Conservation (phyloP, 805 yeast genomes). For the Metschnikowia shivogae region DNA sequence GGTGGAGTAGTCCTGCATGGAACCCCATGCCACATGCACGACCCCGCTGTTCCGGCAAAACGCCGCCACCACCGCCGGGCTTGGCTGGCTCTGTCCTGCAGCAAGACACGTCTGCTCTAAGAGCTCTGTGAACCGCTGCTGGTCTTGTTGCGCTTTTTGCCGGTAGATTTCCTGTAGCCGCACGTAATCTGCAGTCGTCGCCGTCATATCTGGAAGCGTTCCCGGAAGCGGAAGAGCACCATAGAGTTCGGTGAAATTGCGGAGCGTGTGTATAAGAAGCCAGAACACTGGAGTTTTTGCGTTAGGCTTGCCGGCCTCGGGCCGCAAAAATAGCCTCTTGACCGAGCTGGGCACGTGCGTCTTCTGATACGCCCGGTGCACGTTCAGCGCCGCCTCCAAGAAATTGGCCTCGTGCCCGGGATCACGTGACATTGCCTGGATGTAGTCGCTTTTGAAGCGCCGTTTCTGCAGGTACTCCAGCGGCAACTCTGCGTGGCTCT, state of each 20-base stretch:
- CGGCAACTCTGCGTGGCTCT: conserved; percentile 28
- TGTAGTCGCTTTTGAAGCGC: conserved; percentile 30
- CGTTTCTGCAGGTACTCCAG: conserved; percentile 38
- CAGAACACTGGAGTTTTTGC: conserved; percentile 48
- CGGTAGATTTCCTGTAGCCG: conserved; percentile 55
- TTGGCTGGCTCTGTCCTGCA: conserved; percentile 27
- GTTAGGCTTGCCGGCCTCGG: conserved; percentile 2
- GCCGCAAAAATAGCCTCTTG: conserved; percentile 17
- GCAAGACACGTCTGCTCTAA: conserved; percentile 24
- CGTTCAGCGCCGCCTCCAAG: conserved; percentile 33
- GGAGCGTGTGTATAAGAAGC: conserved; percentile 55
- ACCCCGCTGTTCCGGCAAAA: conserved; percentile 64
- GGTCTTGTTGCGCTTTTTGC: conserved; percentile 51
- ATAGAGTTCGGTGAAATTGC: conserved; percentile 39
- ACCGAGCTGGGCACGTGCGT: conserved; percentile 32
- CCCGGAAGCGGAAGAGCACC: conserved; percentile 67
- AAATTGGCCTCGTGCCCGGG: conserved; percentile 50
- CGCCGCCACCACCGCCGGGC: conserved; percentile 28
- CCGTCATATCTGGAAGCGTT: conserved; percentile 81
- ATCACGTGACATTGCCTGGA: conserved; percentile 39
- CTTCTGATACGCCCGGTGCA: conserved; percentile 35
- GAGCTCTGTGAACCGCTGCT: conserved; percentile 31
- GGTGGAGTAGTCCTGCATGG: conserved; percentile 15
- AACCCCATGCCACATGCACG: conserved; percentile 49
- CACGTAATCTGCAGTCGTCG: conserved; percentile 62